phyloP scores from a whole-genome alignment of 75 land plant genomes.

The Selaginella moellendorffii region DNA sequence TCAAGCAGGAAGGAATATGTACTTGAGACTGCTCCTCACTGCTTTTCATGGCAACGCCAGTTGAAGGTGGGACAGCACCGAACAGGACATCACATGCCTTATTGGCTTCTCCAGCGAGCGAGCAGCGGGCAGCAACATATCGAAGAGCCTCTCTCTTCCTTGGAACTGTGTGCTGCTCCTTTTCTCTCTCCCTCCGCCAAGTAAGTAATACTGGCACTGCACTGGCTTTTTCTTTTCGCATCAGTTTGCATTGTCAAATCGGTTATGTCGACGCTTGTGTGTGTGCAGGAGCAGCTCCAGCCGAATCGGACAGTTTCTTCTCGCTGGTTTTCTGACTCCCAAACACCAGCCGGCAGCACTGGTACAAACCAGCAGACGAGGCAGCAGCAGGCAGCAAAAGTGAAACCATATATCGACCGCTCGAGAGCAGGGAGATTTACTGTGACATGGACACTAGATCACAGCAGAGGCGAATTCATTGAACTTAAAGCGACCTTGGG shows the following conservation, averaged over 20 bases:
- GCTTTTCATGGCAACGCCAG: background rate
- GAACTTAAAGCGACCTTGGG: background rate
- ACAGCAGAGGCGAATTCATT: no score
- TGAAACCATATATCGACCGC: no score
- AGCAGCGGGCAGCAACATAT: no score
- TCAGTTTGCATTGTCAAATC: background rate
- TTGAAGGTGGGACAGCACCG: background rate
- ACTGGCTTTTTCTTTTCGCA: no score
- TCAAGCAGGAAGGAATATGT: no score
- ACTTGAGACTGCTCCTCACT: background rate
- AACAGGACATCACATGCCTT: background rate
- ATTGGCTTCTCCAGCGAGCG: background rate
- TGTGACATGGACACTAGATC: background rate
- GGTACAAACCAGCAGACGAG: no score
- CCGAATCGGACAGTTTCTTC: background rate
- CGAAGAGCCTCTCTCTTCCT: no score
- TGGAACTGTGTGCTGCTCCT: no score
- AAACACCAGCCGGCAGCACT: background rate
- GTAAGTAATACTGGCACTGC: background rate
- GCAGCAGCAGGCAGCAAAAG: no score
- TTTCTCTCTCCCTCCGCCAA: background rate
- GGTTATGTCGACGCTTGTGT: background rate
- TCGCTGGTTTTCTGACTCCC: background rate
- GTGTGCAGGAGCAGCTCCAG: background rate
- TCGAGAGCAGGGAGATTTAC: background rate